Evolutionary conservation across 164 flowering plant species (phyloP).

Genomic region (Chloranthus sessilifolius): DNA sequence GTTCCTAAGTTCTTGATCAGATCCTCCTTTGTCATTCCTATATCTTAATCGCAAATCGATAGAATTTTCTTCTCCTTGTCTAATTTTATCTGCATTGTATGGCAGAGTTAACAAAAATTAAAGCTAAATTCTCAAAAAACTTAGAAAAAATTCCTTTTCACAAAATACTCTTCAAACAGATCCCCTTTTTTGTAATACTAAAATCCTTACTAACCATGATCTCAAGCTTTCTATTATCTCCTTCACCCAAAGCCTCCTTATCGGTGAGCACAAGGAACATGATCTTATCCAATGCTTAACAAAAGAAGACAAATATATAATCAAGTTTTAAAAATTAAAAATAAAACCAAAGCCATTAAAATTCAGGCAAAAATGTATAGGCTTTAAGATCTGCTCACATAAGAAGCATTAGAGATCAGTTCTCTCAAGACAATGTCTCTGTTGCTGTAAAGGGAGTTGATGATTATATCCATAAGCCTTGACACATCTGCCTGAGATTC

Average conservation of each 20-base stretch:
- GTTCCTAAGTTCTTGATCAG: conserved; percentile 96
- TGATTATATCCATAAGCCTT: conserved; percentile 90
- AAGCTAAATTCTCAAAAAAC: neutral
- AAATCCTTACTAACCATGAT: conserved; percentile 56
- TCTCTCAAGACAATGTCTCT: conserved; percentile 97
- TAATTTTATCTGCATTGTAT: conserved; percentile 68
- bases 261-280: conserved; percentile 89
- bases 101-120: neutral
- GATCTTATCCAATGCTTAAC: conserved; percentile 92
- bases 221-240: conserved; percentile 82
- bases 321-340: no score
- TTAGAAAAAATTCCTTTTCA: neutral
- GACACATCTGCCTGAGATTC: conserved; percentile 99
- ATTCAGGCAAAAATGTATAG: neutral
- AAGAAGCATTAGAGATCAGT: conserved; percentile 95
- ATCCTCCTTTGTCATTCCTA: conserved; percentile 99
- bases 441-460: conserved; percentile 95
- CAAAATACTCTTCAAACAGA: neutral
- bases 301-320: neutral
- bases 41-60: conserved; percentile 90
- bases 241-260: conserved; percentile 94
- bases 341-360: neutral
- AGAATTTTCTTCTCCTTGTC: conserved; percentile 91
- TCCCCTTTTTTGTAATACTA: neutral
- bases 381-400: conserved; percentile 44